Base-by-base conservation (phyloP, 169 alveolate species). In the Cryptosporidium canis region DNA sequence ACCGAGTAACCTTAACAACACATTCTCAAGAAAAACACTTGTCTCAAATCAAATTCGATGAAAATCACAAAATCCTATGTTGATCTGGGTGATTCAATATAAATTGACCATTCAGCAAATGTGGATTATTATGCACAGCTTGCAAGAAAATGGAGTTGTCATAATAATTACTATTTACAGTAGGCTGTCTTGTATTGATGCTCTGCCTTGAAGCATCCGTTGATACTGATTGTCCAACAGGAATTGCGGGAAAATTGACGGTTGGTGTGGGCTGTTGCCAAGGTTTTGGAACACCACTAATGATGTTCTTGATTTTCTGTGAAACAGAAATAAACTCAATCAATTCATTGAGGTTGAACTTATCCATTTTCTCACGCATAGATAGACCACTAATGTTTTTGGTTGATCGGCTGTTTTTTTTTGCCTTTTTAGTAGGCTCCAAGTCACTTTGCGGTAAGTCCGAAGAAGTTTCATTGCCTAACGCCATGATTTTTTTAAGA, bases 311-410 rank as follows among this genome's bases (percentile, higher is more conserved):
- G 64, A 70, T 9, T 55, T 55, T 66, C 6, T 48, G 51, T 12
- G 84, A 70, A 39, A 29, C 18, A 11, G 45, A 31, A 18, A 70
- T 70, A 51, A 70, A 70, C 33, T 18, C 84, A 37, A 37, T 51
- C 31, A 70, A 44, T 24, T 70, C 84, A 31, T 14, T 55, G 11
- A 47, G 11, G 39, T 47, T 55, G 29, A 48, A 70, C 37, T 51
- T 33, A 16, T 70, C 66, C 44, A 70, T 47, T 16, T 58, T 70
- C 33, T 70, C 84, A 39, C 31, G 41, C 11, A 70, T 4, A 7
- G 84, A 21, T 27, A 51, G 21, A 48, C 53, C 84, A 7, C n/a
- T 51, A 33, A 70, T 29, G 31, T 24, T 48, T n/a, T 21, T 70
- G 12, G 45, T 12, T 33, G 64, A 2, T 8, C 33, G 14, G 27